Evolutionary conservation across 306 rosid genomes (phyloP).

Genomic region (Castanea sativa): DNA sequence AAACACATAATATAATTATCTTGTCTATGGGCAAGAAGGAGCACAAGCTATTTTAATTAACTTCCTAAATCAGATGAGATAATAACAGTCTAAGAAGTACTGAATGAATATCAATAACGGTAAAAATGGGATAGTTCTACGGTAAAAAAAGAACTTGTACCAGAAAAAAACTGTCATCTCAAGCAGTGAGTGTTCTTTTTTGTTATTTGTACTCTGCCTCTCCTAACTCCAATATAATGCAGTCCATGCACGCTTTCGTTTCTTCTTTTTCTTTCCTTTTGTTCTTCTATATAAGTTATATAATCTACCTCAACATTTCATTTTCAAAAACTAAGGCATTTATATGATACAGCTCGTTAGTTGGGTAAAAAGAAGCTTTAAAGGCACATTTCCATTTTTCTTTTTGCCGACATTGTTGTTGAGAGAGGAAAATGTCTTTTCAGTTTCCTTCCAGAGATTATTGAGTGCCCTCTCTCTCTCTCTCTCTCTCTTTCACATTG

Average conservation of each 20-base stretch:
- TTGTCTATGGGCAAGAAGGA: not conserved
- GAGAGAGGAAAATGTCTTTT: not conserved
- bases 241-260: not conserved
- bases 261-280: constrained; percentile 4
- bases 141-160: too few relatives aligned
- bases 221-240: not conserved
- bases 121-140: not conserved
- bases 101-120: not conserved
- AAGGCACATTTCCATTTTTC: not conserved
- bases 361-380: constrained; percentile 3
- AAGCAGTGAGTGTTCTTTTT: not conserved
- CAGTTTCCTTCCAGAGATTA: not conserved
- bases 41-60: not conserved
- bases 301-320: not conserved
- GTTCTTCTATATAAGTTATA: not conserved
- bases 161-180: not conserved
- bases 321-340: not conserved
- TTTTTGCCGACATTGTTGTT: constrained; percentile 18
- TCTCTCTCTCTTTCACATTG: not conserved
- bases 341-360: constrained; percentile 7
- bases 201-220: not conserved
- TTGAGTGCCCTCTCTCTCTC: not conserved
- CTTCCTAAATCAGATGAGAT: not conserved
- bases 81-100: not conserved
- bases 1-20: too few relatives aligned